These are phyloP conservation scores for Phyllosticta citribraziliensis DNA, from an alignment of 2,329 filamentous ascomycete genomes.

Conservation along the genomic window DNA sequence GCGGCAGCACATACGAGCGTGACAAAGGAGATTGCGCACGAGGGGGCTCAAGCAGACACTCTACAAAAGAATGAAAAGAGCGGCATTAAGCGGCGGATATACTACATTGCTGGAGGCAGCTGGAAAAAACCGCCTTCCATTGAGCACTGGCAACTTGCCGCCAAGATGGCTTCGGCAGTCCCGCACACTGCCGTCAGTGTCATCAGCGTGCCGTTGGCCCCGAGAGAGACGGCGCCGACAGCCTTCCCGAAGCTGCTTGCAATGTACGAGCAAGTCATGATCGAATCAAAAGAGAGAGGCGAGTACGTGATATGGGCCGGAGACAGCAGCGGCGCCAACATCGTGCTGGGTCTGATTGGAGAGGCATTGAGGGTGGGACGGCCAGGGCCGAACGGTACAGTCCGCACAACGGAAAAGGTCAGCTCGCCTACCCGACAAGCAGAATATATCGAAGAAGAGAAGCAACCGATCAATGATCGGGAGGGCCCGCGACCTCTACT, in stretches of 20 bases:
- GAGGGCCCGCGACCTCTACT: constrained; percentile 5
- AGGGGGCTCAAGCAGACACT: not conserved
- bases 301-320: constrained; percentile 43
- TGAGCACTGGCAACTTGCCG: constrained; percentile 44
- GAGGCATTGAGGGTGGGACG: constrained; percentile 26
- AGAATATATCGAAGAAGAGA: not conserved
- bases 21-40: constrained; percentile 2
- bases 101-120: constrained; percentile 48
- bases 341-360: constrained; percentile 35
- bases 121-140: constrained; percentile 43
- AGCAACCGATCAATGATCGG: not conserved
- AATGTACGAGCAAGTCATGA: constrained; percentile 36
- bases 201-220: constrained; percentile 46
- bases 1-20: not conserved
- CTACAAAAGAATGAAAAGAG: constrained; percentile 4
- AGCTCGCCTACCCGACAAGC: not conserved
- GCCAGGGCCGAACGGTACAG: constrained; percentile 1
- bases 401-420: not conserved
- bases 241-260: constrained; percentile 39
- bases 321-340: constrained; percentile 48
- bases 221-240: constrained; percentile 39
- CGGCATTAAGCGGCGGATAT: constrained; percentile 28
- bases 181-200: constrained; percentile 35
- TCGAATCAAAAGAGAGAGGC: constrained; percentile 24
- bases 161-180: constrained; percentile 35